Conservation (phyloP, 768 basidiomycete genomes). For the Phaeotremella skinneri region DNA sequence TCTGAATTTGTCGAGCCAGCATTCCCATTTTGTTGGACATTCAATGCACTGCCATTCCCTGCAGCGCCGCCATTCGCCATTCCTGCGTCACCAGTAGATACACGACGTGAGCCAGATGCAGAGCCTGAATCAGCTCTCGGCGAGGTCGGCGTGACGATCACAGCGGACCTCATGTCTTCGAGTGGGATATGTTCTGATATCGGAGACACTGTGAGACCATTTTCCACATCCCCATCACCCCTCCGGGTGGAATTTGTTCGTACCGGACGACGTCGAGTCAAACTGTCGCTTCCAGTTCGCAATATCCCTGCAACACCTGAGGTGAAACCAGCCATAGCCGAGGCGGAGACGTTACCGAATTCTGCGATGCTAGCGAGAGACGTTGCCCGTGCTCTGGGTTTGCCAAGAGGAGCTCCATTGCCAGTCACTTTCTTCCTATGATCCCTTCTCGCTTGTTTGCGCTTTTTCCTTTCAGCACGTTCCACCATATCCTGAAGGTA, state of each 20-base stretch:
- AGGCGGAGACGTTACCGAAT: slow-evolving; percentile 10
- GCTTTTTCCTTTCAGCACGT: slow-evolving; percentile 41
- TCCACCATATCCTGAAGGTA: slow-evolving; percentile 46
- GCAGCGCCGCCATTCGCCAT: background rate
- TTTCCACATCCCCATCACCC: slow-evolving; percentile 18
- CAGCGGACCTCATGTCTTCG: slow-evolving; percentile 5
- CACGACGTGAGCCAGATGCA: slow-evolving; percentile 1
- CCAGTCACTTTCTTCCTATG: slow-evolving; percentile 22
- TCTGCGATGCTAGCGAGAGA: slow-evolving; percentile 25
- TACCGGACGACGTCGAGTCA: slow-evolving; percentile 22
- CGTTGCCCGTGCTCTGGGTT: slow-evolving; percentile 11
- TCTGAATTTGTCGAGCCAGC: slow-evolving; percentile 31
- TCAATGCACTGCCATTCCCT: background rate
- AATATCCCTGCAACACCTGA: slow-evolving; percentile 38
- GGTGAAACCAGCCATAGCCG: slow-evolving; percentile 28
- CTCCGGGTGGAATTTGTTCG: slow-evolving; percentile 3
- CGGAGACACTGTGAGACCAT: slow-evolving; percentile 4
- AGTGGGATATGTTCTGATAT: background rate
- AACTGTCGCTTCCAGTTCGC: slow-evolving; percentile 22
- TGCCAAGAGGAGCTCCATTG: background rate
- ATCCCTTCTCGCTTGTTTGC: slow-evolving; percentile 38
- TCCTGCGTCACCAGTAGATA: slow-evolving; percentile 29
- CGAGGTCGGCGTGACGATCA: background rate
- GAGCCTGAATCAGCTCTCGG: background rate
- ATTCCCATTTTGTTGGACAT: slow-evolving; percentile 7